phyloP scores from a whole-genome alignment of 768 basidiomycete species.

The Boletus rubropictus region DNA sequence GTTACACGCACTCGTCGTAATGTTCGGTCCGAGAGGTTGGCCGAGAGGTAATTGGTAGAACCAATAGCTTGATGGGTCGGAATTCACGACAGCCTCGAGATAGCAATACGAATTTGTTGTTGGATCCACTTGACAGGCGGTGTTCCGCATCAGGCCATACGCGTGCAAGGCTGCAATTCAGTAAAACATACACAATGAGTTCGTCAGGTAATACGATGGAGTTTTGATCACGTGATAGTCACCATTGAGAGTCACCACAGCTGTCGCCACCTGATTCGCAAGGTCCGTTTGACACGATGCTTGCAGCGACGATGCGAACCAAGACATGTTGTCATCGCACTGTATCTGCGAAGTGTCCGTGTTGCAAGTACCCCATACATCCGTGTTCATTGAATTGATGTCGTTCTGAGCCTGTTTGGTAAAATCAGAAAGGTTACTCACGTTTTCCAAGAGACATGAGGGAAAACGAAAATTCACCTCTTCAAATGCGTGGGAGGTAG shows the following conservation, averaged over 20 bases:
- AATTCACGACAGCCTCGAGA: slow-evolving; percentile 51
- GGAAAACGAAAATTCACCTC: slow-evolving; percentile 36
- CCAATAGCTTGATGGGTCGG: slow-evolving; percentile 64
- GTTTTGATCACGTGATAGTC: slow-evolving; percentile 13
- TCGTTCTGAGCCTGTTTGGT: slow-evolving; percentile 57
- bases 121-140: slow-evolving; percentile 56
- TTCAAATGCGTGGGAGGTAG: slow-evolving; percentile 49
- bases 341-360: slow-evolving; percentile 42
- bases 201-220: background rate
- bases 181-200: background rate
- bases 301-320: slow-evolving; percentile 49
- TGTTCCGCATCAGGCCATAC: slow-evolving; percentile 56
- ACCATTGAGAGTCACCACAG: slow-evolving; percentile 53
- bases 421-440: slow-evolving; percentile 1
- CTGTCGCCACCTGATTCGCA: slow-evolving; percentile 44
- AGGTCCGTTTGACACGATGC: slow-evolving; percentile 55
- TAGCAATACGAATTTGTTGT: slow-evolving; percentile 67
- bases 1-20: slow-evolving; percentile 52
- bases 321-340: slow-evolving; percentile 63
- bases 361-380: slow-evolving; percentile 80
- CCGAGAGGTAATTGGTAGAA: slow-evolving; percentile 68
- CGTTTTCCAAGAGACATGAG: background rate
- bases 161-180: slow-evolving; percentile 47
- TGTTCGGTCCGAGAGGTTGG: slow-evolving; percentile 40
- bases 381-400: slow-evolving; percentile 53